Evolutionary conservation across 139 green algal genomes (phyloP).

Genomic region (Tetraselmis striata): DNA sequence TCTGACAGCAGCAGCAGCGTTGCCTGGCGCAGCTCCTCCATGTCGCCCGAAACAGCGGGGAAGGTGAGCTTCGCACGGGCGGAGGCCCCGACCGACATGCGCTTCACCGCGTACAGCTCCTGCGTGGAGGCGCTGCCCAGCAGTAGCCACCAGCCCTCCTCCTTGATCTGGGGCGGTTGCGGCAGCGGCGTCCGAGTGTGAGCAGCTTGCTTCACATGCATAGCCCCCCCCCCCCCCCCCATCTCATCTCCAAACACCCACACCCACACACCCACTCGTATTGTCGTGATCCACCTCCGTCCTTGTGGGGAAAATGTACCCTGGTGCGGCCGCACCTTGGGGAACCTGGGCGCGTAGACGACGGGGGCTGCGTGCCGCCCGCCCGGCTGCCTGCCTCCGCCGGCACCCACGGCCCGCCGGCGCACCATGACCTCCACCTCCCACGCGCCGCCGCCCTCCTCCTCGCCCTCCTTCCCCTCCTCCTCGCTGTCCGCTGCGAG

Average conservation of each 20-base stretch:
- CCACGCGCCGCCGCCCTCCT: slow-evolving; percentile 20
- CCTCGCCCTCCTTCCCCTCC: neutral
- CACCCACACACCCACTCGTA: neutral
- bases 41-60: slow-evolving; percentile 17
- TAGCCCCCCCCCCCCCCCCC: too few relatives aligned
- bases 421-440: slow-evolving; percentile 42
- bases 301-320: too few relatives aligned
- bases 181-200: neutral
- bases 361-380: slow-evolving; percentile 20
- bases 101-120: slow-evolving; percentile 78
- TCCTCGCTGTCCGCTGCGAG: neutral
- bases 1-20: slow-evolving; percentile 73
- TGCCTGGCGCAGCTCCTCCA: slow-evolving; percentile 19
- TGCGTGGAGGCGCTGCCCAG: slow-evolving; percentile 42
- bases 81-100: slow-evolving; percentile 52
- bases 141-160: slow-evolving; percentile 95
- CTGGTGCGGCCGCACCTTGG: too few relatives aligned
- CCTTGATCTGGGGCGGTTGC: slow-evolving; percentile 76
- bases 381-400: slow-evolving; percentile 4
- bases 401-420: slow-evolving; percentile 3
- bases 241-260: neutral
- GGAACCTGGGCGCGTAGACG: slow-evolving; percentile 72
- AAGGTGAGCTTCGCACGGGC: slow-evolving; percentile 28
- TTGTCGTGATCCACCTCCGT: too few relatives aligned
- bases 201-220: neutral